Evolutionary conservation across 2,329 filamentous ascomycete genomes (phyloP), one percentile per base, ranked within the genome.

Genomic region (Xylariomycetidae sp.): DNA sequence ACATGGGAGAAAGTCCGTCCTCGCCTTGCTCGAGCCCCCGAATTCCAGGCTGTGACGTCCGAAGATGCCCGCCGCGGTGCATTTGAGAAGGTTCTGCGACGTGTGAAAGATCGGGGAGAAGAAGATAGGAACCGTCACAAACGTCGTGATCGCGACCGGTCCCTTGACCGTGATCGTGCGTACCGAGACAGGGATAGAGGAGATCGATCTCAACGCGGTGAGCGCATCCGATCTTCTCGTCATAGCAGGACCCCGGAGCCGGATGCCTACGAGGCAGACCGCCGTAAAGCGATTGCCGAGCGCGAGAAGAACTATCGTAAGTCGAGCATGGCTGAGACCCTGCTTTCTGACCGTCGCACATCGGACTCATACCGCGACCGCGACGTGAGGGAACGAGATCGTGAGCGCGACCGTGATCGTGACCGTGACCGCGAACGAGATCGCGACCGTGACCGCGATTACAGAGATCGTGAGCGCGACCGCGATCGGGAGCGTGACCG

Each of bases 221-320:
- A 58, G 39, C 65, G 67, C 48, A 68, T 64, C 46, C 74, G 75
- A 51, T 62, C 68, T 52, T 62, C 64, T 47, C 70, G 85, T 49
- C 76, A 77, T 49, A 93, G 85, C 55, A 86, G 88, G 50, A 89
- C 83, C 49, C 89, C 88, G n/a, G 92, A 96, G 60, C 76, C 78
- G 38, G 89, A 98, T 63, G 78, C 86, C 14, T 98, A 98, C 60
- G 92, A 96, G 61, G 92, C 89, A 39, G 92, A 98, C 57, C 80
- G 92, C 46, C 83, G 88, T 52, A 92, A 90, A 59, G 90, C 90
- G 26, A 89, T 92, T 54, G 88, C 89, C 37, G 89, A 95, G 56
- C 82, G 93, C 29, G 93, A 96, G 64, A 83, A 89, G 46, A 89
- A 93, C 50, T 93, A 95, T 63, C 81, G 86, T 58, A 93, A 92